phyloP scores from a whole-genome alignment of 2,329 filamentous ascomycete genomes.

The Bipolaris sorokiniana region DNA sequence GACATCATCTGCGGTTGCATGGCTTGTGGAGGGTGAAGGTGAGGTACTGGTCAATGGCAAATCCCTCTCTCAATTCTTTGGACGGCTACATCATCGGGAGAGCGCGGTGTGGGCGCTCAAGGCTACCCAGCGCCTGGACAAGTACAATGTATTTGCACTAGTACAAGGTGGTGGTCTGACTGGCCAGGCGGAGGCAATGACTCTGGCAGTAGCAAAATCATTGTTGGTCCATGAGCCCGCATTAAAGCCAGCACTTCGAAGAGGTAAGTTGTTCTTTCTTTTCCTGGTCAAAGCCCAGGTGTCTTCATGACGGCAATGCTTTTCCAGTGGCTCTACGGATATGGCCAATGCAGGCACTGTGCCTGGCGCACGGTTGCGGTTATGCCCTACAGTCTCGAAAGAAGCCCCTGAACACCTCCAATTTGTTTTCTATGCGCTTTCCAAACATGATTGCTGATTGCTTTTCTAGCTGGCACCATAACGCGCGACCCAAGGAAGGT shows the following conservation, averaged over 20 bases:
- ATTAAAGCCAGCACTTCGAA: slow-evolving; percentile 83
- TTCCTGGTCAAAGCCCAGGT: background rate
- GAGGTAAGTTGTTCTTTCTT: slow-evolving; percentile 69
- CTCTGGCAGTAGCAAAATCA: slow-evolving; percentile 85
- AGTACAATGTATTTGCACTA: slow-evolving; percentile 94
- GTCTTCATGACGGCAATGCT: slow-evolving; percentile 4
- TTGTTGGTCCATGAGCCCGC: slow-evolving; percentile 89
- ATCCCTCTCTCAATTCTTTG: slow-evolving; percentile 80
- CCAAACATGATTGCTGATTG: slow-evolving; percentile 51
- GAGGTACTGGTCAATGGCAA: slow-evolving; percentile 91
- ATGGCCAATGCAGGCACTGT: slow-evolving; percentile 5
- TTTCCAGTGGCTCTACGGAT: slow-evolving; percentile 1
- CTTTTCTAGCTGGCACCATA: slow-evolving; percentile 77
- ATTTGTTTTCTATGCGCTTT: slow-evolving; percentile 16
- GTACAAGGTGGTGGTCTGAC: slow-evolving; percentile 88
- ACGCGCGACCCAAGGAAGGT: slow-evolving; percentile 90
- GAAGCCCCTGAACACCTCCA: slow-evolving; percentile 11
- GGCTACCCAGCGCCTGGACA: slow-evolving; percentile 81
- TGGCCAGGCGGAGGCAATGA: slow-evolving; percentile 93
- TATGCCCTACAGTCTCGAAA: slow-evolving; percentile 12
- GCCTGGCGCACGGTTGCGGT: slow-evolving; percentile 8
- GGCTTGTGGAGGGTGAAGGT: slow-evolving; percentile 89
- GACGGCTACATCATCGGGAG: slow-evolving; percentile 89
- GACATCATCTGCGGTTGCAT: slow-evolving; percentile 82
- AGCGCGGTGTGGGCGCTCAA: slow-evolving; percentile 92